These are phyloP conservation scores for Umbelopsis isabellina DNA, from an alignment of 192 early-diverging fungal genomes.

Conservation along the genomic window DNA sequence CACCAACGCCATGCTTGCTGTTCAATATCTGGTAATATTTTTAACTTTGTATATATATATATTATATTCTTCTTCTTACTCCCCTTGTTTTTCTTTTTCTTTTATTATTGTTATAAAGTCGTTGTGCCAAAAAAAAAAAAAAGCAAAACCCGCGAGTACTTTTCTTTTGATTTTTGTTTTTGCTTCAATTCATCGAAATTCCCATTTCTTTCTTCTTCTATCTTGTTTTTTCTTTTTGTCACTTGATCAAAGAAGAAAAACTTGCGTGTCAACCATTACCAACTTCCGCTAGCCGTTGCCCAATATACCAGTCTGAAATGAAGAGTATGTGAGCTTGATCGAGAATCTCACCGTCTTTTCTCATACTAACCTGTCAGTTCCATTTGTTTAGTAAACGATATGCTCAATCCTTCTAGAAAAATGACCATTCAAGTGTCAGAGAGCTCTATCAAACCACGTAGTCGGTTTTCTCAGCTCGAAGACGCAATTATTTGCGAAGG, in stretches of 20 bases:
- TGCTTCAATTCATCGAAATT: neutral
- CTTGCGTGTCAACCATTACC: neutral
- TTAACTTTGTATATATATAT: neutral
- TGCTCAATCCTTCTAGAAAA: slow-evolving; percentile 17
- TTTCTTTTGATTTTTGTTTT: neutral
- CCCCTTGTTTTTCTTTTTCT: slow-evolving; percentile 6
- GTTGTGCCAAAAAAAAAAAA: too few species aligned
- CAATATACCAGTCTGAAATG: neutral
- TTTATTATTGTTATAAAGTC: neutral
- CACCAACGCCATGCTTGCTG: neutral
- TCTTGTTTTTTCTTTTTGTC: neutral
- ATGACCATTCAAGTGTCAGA: slow-evolving; percentile 11
- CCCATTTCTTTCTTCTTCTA: neutral
- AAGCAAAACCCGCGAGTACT: neutral
- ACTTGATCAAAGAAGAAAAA: too few species aligned
- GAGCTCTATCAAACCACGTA: slow-evolving; percentile 30
- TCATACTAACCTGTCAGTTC: neutral
- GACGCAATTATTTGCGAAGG: slow-evolving; percentile 41
- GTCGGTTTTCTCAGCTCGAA: slow-evolving; percentile 39
- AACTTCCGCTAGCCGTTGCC: neutral
- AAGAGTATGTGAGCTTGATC: neutral
- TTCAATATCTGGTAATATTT: neutral
- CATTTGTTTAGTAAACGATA: neutral
- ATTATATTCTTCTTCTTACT: neutral
- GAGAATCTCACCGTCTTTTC: neutral